Percentiles rank a stretch among this genome's conserved stretches.
These are phyloP conservation scores for Carnegiea gigantea DNA, from an alignment of 179 eudicot genomes.

Conservation along the genomic window DNA sequence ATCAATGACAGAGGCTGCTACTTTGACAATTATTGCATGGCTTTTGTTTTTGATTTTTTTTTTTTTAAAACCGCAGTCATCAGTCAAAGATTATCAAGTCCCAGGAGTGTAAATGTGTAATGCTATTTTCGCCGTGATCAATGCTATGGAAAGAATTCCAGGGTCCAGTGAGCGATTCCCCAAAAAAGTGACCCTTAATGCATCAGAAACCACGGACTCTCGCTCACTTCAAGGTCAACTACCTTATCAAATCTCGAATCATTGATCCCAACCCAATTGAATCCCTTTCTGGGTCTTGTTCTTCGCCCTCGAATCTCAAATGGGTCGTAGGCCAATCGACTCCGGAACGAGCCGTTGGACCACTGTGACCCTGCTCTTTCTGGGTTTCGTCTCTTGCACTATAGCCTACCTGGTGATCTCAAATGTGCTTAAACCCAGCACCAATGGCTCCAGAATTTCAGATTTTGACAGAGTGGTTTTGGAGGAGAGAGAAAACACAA, in stretches of 20 bases:
- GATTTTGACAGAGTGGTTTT: background rate
- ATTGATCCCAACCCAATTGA: background rate
- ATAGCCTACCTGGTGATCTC: conserved; percentile 34
- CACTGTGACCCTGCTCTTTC: conserved; percentile 23
- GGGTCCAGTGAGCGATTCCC: background rate
- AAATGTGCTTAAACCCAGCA: conserved; percentile 28
- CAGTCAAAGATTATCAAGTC: too few species aligned
- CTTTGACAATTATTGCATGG: too few species aligned
- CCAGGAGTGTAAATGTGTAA: background rate
- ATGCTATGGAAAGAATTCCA: background rate
- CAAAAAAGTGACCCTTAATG: too few species aligned
- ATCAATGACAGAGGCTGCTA: too few species aligned
- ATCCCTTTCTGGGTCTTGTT: conserved; percentile 31
- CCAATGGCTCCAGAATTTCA: conserved; percentile 2
- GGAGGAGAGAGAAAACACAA: conserved; percentile 20
- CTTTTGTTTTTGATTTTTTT: too few species aligned
- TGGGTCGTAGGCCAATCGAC: conserved; percentile 46
- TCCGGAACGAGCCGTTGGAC: conserved; percentile 32
- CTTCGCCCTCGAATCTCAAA: conserved; percentile 27
- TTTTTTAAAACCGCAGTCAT: too few species aligned
- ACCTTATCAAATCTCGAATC: background rate
- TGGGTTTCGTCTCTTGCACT: conserved; percentile 37
- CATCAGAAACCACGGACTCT: too few species aligned
- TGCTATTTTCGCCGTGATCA: background rate
- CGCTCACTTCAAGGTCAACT: background rate